Evolutionary conservation across 352 stramenopile species (phyloP), one percentile per base, ranked within the genome.

Genomic region (Phytopythium ostracodes): DNA sequence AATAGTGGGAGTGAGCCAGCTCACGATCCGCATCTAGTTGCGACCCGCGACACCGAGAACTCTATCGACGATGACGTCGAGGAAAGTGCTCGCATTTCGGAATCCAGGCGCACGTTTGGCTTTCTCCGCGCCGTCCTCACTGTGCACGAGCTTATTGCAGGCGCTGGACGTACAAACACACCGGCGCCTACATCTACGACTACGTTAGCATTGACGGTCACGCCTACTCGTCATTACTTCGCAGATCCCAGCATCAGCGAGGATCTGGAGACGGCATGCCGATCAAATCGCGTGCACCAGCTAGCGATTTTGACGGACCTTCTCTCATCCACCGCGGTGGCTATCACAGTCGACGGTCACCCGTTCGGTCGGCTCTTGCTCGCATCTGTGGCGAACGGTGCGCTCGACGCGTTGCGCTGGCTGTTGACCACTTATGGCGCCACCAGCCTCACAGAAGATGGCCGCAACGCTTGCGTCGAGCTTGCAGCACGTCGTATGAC

Each of bases 391-490:
- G 52, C 63, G 0, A 50, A 56, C 43, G 59, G 65, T 12, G 73
- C 77, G 14, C n/a, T 86, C 2, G 56, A 73, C 3, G 68, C 73
- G 9, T 51, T 91, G 2, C 53, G 63, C 20, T 89, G 79, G 81
- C 52, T 89, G 11, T 22, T 87, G 7, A n/a, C 59, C 36, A n/a
- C 40, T 2, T 50, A 33, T 38, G 17, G 55, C 11, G 33, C 60
- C 0, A 12, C 33, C 27, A 59, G n/a, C 24, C 24, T 31, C 7
- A 33, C 31, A 4, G 15, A 25, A 31, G 52, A 53, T 1, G 22
- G 24, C 18, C 27, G 2, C 6, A 36, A 2, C 11, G 18, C 17
- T 11, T 76, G 67, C 43, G 18, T 68, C 2, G 40, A 71, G 31
- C 38, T 60, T 49, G 43, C 61, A 50, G 62, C 63, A 7, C 56